These are phyloP conservation scores for Candida tropicalis DNA, from an alignment of 1,139 yeast genomes.

Conservation along the genomic window DNA sequence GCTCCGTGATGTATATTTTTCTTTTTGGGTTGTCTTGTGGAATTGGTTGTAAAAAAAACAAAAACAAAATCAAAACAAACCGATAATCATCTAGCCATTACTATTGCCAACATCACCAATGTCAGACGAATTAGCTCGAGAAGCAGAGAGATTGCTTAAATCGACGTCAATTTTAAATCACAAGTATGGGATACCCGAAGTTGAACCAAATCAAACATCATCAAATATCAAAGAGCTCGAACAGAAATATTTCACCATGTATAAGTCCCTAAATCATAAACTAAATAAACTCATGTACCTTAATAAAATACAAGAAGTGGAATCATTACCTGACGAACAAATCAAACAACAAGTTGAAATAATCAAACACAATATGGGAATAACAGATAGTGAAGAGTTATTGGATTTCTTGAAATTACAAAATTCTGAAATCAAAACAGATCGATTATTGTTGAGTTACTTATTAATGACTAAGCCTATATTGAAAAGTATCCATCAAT, in stretches of 20 bases:
- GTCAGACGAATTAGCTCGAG: constrained; percentile 23
- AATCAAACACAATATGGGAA: constrained; percentile 10
- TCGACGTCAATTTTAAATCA: constrained; percentile 28
- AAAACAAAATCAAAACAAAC: not conserved
- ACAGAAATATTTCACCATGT: constrained; percentile 24
- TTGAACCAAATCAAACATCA: constrained; percentile 9
- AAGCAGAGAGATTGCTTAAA: constrained; percentile 25
- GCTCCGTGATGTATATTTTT: too few relatives aligned
- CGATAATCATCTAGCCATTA: too few relatives aligned
- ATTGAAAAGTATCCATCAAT: constrained; percentile 36
- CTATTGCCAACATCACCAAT: constrained; percentile 12
- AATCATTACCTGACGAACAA: constrained; percentile 13
- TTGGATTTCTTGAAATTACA: constrained; percentile 24
- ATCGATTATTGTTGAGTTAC: constrained; percentile 26
- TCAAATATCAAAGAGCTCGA: constrained; percentile 20
- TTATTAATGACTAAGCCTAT: constrained; percentile 33
- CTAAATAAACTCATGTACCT: constrained; percentile 34
- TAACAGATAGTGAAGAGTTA: constrained; percentile 23
- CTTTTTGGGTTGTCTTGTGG: not conserved
- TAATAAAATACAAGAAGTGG: constrained; percentile 23
- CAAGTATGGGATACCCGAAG: constrained; percentile 30
- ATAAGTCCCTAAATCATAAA: constrained; percentile 25
- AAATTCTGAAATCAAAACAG: constrained; percentile 27
- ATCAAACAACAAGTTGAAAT: constrained; percentile 15
- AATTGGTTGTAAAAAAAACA: not conserved